phyloP scores from a whole-genome alignment of 805 yeast genomes.

The Candida sithepensis region DNA sequence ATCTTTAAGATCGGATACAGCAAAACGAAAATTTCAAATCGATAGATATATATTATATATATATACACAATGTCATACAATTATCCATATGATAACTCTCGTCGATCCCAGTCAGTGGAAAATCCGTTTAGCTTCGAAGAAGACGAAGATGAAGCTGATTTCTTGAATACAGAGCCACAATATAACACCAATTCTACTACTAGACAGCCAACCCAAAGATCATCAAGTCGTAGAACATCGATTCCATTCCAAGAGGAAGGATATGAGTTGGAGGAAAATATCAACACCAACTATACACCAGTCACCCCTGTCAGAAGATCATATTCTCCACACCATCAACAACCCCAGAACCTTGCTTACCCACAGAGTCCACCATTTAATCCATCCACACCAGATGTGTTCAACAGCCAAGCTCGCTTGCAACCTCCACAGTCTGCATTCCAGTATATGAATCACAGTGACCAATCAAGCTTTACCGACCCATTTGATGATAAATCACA shows the following conservation, averaged over 20 bases:
- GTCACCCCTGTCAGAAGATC: not conserved
- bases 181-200: no score
- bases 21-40: no score
- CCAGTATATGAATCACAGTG: not conserved
- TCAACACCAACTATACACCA: not conserved
- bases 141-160: not conserved
- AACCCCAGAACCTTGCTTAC: not conserved
- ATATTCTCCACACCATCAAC: not conserved
- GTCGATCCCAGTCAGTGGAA: not conserved
- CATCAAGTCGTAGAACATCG: not conserved
- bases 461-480: not conserved
- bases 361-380: not conserved
- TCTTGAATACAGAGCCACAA: not conserved
- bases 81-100: no score
- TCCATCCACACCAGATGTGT: not conserved
- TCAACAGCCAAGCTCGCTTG: not conserved
- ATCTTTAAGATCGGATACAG: no score
- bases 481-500: not conserved
- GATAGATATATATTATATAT: no score
- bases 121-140: not conserved
- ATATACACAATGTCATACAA: not conserved
- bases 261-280: not conserved
- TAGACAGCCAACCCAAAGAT: not conserved
- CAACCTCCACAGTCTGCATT: not conserved
- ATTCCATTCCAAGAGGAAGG: conserved; percentile 1